These are phyloP conservation scores for Pyracantha coccinea DNA, from an alignment of 331 rosid species.

Conservation along the genomic window DNA sequence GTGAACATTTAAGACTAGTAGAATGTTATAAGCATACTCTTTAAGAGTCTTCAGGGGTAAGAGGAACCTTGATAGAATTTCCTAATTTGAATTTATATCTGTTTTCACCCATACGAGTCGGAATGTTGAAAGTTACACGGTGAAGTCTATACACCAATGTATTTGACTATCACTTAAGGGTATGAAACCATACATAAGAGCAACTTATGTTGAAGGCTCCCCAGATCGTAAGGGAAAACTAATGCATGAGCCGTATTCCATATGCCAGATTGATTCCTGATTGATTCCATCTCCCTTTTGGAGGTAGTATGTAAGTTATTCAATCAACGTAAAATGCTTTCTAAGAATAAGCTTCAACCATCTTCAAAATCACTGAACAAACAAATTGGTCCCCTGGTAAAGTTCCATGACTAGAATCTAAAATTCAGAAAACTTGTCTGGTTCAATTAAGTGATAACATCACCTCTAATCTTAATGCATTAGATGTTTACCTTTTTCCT, in stretches of 20 bases:
- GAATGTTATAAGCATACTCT: background rate
- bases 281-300: background rate
- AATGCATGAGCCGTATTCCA: background rate
- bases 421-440: background rate
- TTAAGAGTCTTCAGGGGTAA: background rate
- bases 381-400: background rate
- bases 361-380: background rate
- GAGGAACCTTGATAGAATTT: background rate
- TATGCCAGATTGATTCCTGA: background rate
- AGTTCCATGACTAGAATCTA: background rate
- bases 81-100: background rate
- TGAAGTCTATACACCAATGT: background rate
- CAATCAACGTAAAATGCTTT: background rate
- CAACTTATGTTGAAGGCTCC: background rate
- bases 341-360: background rate
- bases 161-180: background rate
- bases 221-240: background rate
- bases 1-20: background rate
- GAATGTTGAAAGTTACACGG: background rate
- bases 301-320: background rate
- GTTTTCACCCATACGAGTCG: background rate
- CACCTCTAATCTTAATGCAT: background rate
- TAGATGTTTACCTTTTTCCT: conserved; percentile 53
- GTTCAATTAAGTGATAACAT: background rate
- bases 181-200: background rate